phyloP scores from a whole-genome alignment of 306 rosid genomes.

The Trifolium fragiferum region DNA sequence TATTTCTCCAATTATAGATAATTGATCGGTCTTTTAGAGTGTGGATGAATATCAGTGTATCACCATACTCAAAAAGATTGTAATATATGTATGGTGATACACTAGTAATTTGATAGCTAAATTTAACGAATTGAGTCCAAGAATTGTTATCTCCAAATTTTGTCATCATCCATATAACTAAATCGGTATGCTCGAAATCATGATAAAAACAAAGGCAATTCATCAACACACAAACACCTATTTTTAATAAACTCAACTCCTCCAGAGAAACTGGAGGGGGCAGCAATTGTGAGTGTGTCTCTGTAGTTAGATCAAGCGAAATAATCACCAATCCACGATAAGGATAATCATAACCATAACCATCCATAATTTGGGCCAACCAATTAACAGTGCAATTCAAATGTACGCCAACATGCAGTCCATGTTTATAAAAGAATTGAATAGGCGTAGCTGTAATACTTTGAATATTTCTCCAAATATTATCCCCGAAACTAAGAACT shows the following conservation, averaged over 20 bases:
- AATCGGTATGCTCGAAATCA: neutral
- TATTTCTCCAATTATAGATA: no score
- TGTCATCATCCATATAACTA: neutral
- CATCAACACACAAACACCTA: no score
- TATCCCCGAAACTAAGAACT: neutral
- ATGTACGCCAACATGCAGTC: neutral
- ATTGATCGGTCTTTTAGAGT: no score
- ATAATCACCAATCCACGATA: neutral
- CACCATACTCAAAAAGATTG: no score
- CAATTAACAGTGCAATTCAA: neutral
- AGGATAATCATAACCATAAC: neutral
- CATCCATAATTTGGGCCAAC: no score
- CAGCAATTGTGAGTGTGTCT: neutral
- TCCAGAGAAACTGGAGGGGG: neutral
- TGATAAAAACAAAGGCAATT: neutral
- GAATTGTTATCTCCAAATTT: neutral
- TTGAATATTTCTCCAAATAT: neutral
- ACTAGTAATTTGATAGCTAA: no score
- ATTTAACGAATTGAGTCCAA: neutral
- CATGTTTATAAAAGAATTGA: no score
- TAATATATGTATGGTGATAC: no score
- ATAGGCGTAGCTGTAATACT: no score
- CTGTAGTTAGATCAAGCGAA: neutral
- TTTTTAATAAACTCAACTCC: no score
- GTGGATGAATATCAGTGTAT: no score